Evolutionary conservation across 768 basidiomycete genomes (phyloP).

Genomic region (Phlegmacium glaucopus): DNA sequence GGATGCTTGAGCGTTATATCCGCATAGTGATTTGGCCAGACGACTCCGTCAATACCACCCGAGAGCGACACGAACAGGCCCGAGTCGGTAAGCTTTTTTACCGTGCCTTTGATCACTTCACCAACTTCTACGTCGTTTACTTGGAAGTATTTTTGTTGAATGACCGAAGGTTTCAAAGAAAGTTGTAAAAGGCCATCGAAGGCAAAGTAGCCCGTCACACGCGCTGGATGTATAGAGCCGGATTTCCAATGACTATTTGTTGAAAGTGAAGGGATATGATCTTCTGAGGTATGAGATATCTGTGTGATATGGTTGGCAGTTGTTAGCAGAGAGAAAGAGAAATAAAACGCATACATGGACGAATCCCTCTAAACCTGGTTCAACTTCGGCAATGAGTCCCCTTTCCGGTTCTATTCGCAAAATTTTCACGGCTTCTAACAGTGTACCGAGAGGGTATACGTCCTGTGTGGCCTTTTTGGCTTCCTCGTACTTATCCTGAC

Average conservation of each 20-base stretch:
- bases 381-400: conserved; percentile 71
- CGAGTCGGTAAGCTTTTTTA: conserved; percentile 79
- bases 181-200: conserved; percentile 89
- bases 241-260: conserved; percentile 78
- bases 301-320: conserved; percentile 27
- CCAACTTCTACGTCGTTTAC: conserved; percentile 82
- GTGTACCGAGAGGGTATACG: conserved; percentile 70
- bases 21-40: conserved; percentile 94
- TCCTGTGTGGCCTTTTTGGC: conserved; percentile 37
- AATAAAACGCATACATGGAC: conserved; percentile 64
- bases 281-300: conserved; percentile 94
- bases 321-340: conserved; percentile 2
- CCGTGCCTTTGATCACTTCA: conserved; percentile 79
- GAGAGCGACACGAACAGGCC: conserved; percentile 84
- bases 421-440: conserved; percentile 73
- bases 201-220: conserved; percentile 81
- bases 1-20: conserved; percentile 95
- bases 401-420: conserved; percentile 74
- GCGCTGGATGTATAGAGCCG: conserved; percentile 76
- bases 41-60: conserved; percentile 85
- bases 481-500: conserved; percentile 14
- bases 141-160: conserved; percentile 85
- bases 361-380: conserved; percentile 69
- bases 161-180: conserved; percentile 77
- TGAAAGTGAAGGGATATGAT: conserved; percentile 79